Percentiles rank a stretch among this genome's conserved stretches.
Evolutionary conservation across 768 basidiomycete species (phyloP).

Genomic region (Tulasnella sp.): DNA sequence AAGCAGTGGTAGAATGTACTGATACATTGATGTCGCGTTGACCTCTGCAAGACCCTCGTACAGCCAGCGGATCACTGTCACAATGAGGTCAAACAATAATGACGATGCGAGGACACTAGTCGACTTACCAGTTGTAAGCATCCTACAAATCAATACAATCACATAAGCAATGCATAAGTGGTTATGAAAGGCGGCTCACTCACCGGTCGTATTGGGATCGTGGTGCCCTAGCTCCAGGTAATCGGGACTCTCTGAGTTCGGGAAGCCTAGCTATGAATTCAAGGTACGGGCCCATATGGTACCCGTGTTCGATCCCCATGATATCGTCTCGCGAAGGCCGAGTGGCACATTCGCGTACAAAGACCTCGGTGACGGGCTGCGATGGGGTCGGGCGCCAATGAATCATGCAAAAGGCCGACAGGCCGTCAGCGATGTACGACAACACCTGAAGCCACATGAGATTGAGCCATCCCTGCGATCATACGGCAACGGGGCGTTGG

Average conservation of each 20-base stretch:
- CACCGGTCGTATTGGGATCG: constrained; percentile 78
- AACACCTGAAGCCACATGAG: constrained; percentile 40
- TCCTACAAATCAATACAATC: not conserved
- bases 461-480: not conserved
- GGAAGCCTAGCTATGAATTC: constrained; percentile 53
- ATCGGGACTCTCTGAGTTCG: constrained; percentile 54
- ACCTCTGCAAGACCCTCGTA: constrained; percentile 62
- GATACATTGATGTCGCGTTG: constrained; percentile 62
- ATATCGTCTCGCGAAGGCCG: constrained; percentile 50
- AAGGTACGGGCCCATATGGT: constrained; percentile 45
- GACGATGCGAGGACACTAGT: not conserved
- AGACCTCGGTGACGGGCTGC: constrained; percentile 43
- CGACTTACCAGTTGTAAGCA: not conserved
- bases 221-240: constrained; percentile 65
- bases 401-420: constrained; percentile 60
- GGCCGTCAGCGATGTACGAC: constrained; percentile 58
- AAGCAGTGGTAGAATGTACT: constrained; percentile 69
- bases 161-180: not conserved
- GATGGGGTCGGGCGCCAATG: constrained; percentile 59
- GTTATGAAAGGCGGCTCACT: constrained; percentile 20
- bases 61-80: constrained; percentile 67
- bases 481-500: no score
- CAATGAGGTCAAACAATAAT: constrained; percentile 21
- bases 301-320: constrained; percentile 56
- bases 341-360: constrained; percentile 55